Conservation (phyloP, 1,284 basidiomycete genomes). For the Golubevia sp. region DNA sequence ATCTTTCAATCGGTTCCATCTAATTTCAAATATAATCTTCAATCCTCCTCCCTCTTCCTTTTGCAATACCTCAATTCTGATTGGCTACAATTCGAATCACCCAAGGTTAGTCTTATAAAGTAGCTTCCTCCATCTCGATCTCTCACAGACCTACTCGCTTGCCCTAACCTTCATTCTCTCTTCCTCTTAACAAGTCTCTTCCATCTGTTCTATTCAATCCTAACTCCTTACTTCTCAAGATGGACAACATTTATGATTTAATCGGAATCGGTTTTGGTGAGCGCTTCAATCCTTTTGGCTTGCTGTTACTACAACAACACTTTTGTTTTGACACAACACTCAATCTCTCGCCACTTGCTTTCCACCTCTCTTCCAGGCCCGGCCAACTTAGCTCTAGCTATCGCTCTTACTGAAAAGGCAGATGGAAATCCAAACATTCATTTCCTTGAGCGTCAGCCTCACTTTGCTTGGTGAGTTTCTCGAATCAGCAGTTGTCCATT, state of each 20-base stretch:
- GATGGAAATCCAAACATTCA: slow-evolving; percentile 21
- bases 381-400: slow-evolving; percentile 53
- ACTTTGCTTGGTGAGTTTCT: slow-evolving; percentile 45
- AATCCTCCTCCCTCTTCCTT: no score
- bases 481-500: neutral
- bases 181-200: no score
- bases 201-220: no score
- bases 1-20: no score
- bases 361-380: slow-evolving; percentile 15
- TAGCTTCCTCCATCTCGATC: no score
- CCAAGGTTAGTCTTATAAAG: no score
- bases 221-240: neutral
- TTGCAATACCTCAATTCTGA: no score
- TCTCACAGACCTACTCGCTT: no score
- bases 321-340: neutral
- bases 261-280: slow-evolving; percentile 51
- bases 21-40: no score
- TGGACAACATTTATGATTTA: slow-evolving; percentile 41
- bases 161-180: no score
- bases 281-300: neutral
- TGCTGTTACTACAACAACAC: neutral
- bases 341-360: neutral
- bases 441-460: slow-evolving; percentile 48
- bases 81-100: no score
- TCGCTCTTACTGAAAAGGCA: slow-evolving; percentile 41